A percentile compares a stretch with the other conserved stretches of the same genome.
Conservation (phyloP, 1,284 basidiomycete species). For the Apiotrichum gracile region DNA sequence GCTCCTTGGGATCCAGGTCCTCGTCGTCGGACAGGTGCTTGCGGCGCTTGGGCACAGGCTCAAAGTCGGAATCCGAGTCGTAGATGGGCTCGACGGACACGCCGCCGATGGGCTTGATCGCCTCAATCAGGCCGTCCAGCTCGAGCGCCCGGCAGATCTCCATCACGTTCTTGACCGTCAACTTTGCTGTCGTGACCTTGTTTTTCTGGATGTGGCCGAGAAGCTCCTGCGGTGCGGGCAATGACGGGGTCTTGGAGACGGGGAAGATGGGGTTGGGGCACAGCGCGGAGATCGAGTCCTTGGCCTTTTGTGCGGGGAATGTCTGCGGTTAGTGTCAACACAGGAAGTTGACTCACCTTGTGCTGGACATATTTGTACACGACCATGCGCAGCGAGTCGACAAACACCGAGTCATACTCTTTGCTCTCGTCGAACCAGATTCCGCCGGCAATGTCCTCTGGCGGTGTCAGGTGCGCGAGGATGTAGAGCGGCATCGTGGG, state of each 20-base stretch:
- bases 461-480: conserved; percentile 33
- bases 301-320: conserved; percentile 23
- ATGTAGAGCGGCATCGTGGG: conserved; percentile 42
- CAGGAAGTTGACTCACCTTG: conserved; percentile 19
- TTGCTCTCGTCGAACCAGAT: conserved; percentile 45
- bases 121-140: conserved; percentile 43
- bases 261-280: conserved; percentile 28
- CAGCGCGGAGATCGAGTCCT: conserved; percentile 17
- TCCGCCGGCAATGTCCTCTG: conserved; percentile 44
- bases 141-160: conserved; percentile 44
- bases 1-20: conserved; percentile 27
- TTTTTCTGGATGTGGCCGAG: conserved; percentile 31
- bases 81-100: conserved; percentile 20
- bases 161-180: conserved; percentile 45
- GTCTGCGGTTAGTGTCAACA: conserved; percentile 24
- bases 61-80: conserved; percentile 16
- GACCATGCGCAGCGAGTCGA: conserved; percentile 31
- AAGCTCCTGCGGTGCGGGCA: conserved; percentile 33
- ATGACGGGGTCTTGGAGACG: conserved; percentile 25
- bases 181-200: conserved; percentile 22
- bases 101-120: conserved; percentile 41
- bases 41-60: conserved; percentile 18
- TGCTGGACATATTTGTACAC: conserved; percentile 27
- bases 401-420: conserved; percentile 42
- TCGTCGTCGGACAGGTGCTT: conserved; percentile 15